Conservation (phyloP, 176 grass and related monocot genomes). For the Pontederia paniculata region DNA sequence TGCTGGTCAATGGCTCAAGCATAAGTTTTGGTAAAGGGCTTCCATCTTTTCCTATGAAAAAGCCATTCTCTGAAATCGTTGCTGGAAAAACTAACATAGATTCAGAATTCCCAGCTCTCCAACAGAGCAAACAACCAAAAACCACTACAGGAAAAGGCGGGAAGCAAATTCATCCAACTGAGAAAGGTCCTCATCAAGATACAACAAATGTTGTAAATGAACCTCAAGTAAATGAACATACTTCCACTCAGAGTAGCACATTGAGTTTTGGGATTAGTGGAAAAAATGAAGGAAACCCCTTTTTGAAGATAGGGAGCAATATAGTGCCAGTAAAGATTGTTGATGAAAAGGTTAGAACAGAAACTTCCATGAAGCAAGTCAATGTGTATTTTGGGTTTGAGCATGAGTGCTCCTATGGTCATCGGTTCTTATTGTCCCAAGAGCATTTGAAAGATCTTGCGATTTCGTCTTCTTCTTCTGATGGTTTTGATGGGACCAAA, state of each 20-base stretch:
- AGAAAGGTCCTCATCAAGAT: constrained; percentile 34
- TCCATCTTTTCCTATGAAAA: constrained; percentile 82
- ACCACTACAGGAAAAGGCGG: constrained; percentile 30
- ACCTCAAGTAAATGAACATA: constrained; percentile 31
- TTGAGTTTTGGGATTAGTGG: constrained; percentile 15
- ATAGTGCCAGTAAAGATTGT: constrained; percentile 51
- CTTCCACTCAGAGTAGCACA: constrained; percentile 21
- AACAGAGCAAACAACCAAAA: constrained; percentile 49
- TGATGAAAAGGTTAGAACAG: constrained; percentile 40
- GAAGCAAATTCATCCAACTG: constrained; percentile 23
- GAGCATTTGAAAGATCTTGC: constrained; percentile 67
- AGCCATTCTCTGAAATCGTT: constrained; percentile 94
- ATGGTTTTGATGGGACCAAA: constrained; percentile 19
- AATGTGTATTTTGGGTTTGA: constrained; percentile 66
- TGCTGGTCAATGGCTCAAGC: constrained; percentile 23
- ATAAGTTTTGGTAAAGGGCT: constrained; percentile 71
- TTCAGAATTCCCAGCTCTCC: constrained; percentile 75
- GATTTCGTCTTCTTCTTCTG: constrained; percentile 27
- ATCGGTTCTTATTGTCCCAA: constrained; percentile 77
- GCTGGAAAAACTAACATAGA: constrained; percentile 55
- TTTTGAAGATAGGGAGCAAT: constrained; percentile 83
- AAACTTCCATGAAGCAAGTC: constrained; percentile 37
- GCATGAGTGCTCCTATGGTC: constrained; percentile 80
- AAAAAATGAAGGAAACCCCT: constrained; percentile 29
- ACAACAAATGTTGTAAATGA: constrained; percentile 30